These are phyloP conservation scores for Coniferiporia weirii DNA, from an alignment of 1,284 basidiomycete species.

Conservation along the genomic window DNA sequence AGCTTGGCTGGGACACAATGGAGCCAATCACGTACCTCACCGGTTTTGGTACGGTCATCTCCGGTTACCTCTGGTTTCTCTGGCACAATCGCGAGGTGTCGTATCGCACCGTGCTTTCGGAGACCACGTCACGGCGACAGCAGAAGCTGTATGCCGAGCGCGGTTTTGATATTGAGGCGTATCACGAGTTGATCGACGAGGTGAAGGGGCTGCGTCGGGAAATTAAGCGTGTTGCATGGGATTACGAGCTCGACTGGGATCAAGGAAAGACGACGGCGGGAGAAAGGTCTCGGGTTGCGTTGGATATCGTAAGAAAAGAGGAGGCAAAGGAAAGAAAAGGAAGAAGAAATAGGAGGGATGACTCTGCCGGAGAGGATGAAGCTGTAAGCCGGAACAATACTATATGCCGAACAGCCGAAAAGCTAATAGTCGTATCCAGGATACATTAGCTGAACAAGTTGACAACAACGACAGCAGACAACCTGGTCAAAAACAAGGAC, in stretches of 20 bases:
- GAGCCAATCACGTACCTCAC: slow-evolving; percentile 65
- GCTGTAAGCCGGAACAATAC: neutral
- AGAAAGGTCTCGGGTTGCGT: slow-evolving; percentile 1
- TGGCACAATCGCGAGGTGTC: slow-evolving; percentile 67
- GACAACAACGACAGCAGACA: slow-evolving; percentile 14
- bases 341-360: neutral
- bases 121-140: slow-evolving; percentile 37
- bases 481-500: slow-evolving; percentile 1
- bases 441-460: neutral
- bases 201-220: slow-evolving; percentile 45
- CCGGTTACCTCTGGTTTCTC: slow-evolving; percentile 57
- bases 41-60: slow-evolving; percentile 53
- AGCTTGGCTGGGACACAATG: slow-evolving; percentile 55
- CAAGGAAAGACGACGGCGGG: slow-evolving; percentile 16
- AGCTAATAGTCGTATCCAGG: neutral
- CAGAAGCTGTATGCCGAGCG: slow-evolving; percentile 50
- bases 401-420: neutral
- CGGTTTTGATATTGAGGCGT: slow-evolving; percentile 60
- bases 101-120: slow-evolving; percentile 56
- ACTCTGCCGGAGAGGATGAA: slow-evolving; percentile 2
- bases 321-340: slow-evolving; percentile 9
- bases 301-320: slow-evolving; percentile 14
- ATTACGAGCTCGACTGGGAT: slow-evolving; percentile 41
- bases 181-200: slow-evolving; percentile 52
- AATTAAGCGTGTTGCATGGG: slow-evolving; percentile 54